Conservation (phyloP, 257 asterid species). For the Nicotiana sylvestris region DNA sequence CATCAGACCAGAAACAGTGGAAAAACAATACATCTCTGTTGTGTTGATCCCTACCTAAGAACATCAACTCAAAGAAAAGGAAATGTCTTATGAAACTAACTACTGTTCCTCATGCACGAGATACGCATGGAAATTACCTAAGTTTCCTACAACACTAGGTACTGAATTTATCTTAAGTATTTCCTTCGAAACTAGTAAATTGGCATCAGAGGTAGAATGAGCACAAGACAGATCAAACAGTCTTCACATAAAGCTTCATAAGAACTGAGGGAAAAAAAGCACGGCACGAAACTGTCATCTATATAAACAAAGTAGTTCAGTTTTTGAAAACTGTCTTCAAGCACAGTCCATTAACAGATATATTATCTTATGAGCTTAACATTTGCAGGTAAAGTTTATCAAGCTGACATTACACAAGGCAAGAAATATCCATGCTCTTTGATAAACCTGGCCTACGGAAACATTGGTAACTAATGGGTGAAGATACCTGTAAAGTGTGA, state of each 20-base stretch:
- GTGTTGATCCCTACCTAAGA: neutral
- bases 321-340: neutral
- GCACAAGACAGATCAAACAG: neutral
- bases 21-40: neutral
- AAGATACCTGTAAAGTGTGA: constrained; percentile 82
- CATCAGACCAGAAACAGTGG: neutral
- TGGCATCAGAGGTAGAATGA: neutral
- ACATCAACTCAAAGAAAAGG: neutral
- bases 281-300: neutral
- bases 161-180: neutral
- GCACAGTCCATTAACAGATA: neutral
- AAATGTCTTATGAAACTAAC: neutral
- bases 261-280: neutral
- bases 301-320: neutral
- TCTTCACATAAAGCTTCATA: neutral
- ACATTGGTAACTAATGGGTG: neutral
- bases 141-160: neutral
- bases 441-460: neutral
- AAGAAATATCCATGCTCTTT: neutral
- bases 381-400: neutral
- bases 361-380: neutral
- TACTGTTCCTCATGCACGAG: neutral
- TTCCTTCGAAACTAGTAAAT: neutral
- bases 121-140: neutral
- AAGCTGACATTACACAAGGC: neutral